Percentiles rank a stretch among this genome's conserved stretches.
These are phyloP conservation scores for Entrophospora sp. DNA, from an alignment of 192 early-diverging fungal species.

Conservation along the genomic window DNA sequence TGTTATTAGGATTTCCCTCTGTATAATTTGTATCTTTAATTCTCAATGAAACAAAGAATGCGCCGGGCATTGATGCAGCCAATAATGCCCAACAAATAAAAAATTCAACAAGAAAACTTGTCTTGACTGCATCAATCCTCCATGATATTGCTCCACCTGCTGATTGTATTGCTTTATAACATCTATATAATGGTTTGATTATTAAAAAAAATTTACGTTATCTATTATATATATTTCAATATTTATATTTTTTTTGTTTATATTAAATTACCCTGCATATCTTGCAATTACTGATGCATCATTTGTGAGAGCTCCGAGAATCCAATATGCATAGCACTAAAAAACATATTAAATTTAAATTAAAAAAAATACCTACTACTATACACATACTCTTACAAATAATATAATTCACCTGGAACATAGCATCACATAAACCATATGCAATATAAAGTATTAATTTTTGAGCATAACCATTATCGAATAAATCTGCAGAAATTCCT, in stretches of 20 bases:
- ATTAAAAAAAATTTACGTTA: background rate
- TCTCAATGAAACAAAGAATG: conserved; percentile 18
- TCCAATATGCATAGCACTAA: conserved; percentile 58
- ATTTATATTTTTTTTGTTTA: background rate
- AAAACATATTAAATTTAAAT: background rate
- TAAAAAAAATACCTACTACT: background rate
- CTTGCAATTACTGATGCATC: conserved; percentile 63
- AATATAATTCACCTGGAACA: conserved; percentile 54
- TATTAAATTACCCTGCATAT: conserved; percentile 42
- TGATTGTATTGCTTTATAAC: conserved; percentile 89
- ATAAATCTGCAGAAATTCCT: conserved; percentile 33
- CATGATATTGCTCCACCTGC: conserved; percentile 63
- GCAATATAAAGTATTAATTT: conserved; percentile 62
- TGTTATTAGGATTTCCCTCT: no score
- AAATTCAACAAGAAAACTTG: conserved; percentile 25
- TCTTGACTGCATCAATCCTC: conserved; percentile 52
- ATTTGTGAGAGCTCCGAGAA: conserved; percentile 79
- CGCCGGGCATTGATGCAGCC: conserved; percentile 28
- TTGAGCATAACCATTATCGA: conserved; percentile 35
- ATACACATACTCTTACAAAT: background rate
- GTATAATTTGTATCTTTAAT: conserved; percentile 26
- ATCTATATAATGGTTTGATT: conserved; percentile 27
- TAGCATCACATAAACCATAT: conserved; percentile 72
- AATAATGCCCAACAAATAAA: conserved; percentile 33
- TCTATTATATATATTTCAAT: background rate